Base-by-base conservation (phyloP, 116 monocot species). In the Iris pallida region DNA sequence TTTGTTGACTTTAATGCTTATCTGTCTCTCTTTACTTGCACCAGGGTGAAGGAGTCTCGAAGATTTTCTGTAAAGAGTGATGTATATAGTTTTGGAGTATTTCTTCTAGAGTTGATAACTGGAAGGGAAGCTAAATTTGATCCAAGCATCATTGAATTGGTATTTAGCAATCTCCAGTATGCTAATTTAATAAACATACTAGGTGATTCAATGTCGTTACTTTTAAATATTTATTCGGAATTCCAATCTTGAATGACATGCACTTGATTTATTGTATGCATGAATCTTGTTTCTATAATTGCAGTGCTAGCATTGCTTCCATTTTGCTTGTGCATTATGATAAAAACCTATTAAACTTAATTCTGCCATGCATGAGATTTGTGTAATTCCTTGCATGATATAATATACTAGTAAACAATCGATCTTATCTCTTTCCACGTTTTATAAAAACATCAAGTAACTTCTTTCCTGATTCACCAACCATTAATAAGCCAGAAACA, bases 11-110 rank as follows among this genome's bases (percentile, higher is more conserved):
- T 11, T 49, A 10, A 0, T 61, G 16, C 56, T 47, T 76, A 16
- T 75, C 41, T 16, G 59, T 19, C 66, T 17, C 13, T 48, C 69
- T 46, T 53, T 63, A 44, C 45, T 55, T 74, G 16, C 71, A 16
- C 30, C 53, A 97, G 97, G 73, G 79, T 76, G 43, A 81, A 73
- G 58, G 83, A 90, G 52, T 73, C 81, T 12, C 79, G 77, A 68
- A 75, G 46, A 43, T 92, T 87, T 62, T 83, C 79, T 16, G 76
- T 78, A 42, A 82, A 82, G 66, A 97, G 87, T 74, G 97, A 91
- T 77, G 87, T 91, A 60, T 91, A 85, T 70, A 87, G 91, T 66
- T 91, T 86, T 71, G 91, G 90, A 44, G 77, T 96, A n/a, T 96
- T 96, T 78, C 86, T 96, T 69, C 63, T 96, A 68, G 96, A 96